Conservation (phyloP, 805 yeast genomes). For the Lipomyces mesembrius region DNA sequence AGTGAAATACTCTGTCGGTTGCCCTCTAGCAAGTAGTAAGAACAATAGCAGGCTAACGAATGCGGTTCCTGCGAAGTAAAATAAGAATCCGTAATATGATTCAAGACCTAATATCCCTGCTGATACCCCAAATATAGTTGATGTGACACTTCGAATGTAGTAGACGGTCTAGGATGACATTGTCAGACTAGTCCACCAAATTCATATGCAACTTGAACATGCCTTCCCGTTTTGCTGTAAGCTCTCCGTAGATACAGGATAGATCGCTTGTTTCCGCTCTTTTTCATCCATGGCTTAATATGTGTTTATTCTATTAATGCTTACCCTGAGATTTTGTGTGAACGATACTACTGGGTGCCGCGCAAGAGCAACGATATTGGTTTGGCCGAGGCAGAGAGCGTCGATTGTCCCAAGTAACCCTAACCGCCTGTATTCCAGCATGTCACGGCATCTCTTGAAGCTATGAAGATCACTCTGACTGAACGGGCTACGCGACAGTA, state of each 20-base stretch:
- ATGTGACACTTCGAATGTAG: conserved; percentile 34
- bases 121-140: conserved; percentile 34
- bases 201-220: not conserved
- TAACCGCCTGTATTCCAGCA: no score
- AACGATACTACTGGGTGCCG: not conserved
- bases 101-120: conserved; percentile 38
- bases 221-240: conserved; percentile 30
- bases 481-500: not conserved
- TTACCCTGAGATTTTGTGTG: not conserved
- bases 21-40: conserved; percentile 46
- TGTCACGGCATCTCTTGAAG: no score
- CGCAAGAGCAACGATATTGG: not conserved
- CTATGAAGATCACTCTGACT: no score
- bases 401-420: not conserved
- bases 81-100: conserved; percentile 33
- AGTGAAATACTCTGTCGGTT: conserved; percentile 49
- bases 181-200: conserved; percentile 1
- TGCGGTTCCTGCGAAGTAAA: conserved; percentile 38
- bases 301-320: not conserved
- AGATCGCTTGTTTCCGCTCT: conserved; percentile 23
- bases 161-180: conserved; percentile 25
- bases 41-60: conserved; percentile 35
- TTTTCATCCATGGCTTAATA: conserved; percentile 23
- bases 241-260: conserved; percentile 32
- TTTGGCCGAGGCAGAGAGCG: not conserved